phyloP scores from a whole-genome alignment of 2,329 filamentous ascomycete genomes.

The Diaporthe citriasiana region DNA sequence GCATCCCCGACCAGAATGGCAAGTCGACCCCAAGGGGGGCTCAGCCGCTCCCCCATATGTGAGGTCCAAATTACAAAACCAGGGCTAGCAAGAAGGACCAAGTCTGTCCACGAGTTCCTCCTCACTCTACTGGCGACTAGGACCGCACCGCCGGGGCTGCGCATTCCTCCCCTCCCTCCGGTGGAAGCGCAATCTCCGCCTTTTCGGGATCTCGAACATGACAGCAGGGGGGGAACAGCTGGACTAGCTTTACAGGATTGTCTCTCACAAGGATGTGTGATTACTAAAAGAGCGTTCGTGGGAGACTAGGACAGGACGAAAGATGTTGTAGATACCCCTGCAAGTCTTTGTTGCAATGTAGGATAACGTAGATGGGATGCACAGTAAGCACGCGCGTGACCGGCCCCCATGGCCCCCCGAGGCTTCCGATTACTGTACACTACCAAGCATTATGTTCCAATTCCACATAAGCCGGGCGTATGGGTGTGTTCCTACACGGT shows the following conservation, averaged over 20 bases:
- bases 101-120: constrained; percentile 14
- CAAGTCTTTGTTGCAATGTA: background rate
- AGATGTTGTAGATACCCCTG: background rate
- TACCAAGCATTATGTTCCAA: too few species aligned
- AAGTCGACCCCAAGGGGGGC: background rate
- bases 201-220: background rate
- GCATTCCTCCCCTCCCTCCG: background rate
- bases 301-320: background rate
- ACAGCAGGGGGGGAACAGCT: background rate
- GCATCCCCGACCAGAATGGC: background rate
- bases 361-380: background rate
- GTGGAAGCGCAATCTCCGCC: constrained; percentile 18
- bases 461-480: constrained; percentile 11
- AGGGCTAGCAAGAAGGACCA: background rate
- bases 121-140: background rate
- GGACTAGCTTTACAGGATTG: background rate
- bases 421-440: background rate
- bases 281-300: background rate
- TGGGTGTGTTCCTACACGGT: background rate
- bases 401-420: background rate
- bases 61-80: background rate
- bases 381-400: constrained; percentile 28
- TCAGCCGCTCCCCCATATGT: background rate
- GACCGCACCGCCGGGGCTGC: background rate
- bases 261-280: background rate